Percentiles rank a stretch among this genome's conserved stretches.
These are phyloP conservation scores for Betula pendula DNA, from an alignment of 306 rosid species.

Conservation along the genomic window DNA sequence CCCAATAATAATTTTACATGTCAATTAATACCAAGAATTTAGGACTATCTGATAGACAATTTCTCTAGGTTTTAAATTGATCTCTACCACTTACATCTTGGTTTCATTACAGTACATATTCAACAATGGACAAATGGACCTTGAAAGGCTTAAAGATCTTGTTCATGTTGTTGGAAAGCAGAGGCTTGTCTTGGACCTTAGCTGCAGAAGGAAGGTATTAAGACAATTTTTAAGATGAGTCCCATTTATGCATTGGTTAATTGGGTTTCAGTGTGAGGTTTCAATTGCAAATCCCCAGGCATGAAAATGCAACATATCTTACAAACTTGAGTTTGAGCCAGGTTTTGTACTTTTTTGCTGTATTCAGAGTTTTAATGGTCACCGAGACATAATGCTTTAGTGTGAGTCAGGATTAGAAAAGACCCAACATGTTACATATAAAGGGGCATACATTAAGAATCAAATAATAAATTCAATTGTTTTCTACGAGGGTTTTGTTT, in stretches of 20 bases:
- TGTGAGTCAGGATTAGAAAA: neutral
- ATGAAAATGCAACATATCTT: neutral
- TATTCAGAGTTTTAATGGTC: neutral
- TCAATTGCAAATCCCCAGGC: neutral
- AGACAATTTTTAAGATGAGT: conserved; percentile 4
- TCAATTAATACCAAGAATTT: neutral
- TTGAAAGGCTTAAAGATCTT: conserved; percentile 74
- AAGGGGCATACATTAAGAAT: neutral
- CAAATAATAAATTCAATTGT: neutral
- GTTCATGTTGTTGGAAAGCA: conserved; percentile 75
- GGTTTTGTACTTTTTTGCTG: neutral
- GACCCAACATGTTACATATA: neutral
- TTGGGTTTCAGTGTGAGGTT: conserved; percentile 11
- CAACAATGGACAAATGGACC: conserved; percentile 91
- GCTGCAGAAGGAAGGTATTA: conserved; percentile 90
- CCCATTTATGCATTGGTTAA: conserved; percentile 1
- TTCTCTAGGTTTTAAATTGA: conserved; percentile 14
- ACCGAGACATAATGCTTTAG: neutral
- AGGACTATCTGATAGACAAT: conserved; percentile 3
- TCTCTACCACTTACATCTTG: conserved; percentile 15
- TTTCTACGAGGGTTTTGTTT: neutral
- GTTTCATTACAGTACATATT: conserved; percentile 67
- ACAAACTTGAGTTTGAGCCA: neutral
- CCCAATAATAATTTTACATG: neutral
- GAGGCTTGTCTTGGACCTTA: conserved; percentile 94